Evolutionary conservation across 495 filamentous ascomycete genomes (phyloP), one percentile per base, ranked within the genome.

Genomic region (Cenococcum geophilum): DNA sequence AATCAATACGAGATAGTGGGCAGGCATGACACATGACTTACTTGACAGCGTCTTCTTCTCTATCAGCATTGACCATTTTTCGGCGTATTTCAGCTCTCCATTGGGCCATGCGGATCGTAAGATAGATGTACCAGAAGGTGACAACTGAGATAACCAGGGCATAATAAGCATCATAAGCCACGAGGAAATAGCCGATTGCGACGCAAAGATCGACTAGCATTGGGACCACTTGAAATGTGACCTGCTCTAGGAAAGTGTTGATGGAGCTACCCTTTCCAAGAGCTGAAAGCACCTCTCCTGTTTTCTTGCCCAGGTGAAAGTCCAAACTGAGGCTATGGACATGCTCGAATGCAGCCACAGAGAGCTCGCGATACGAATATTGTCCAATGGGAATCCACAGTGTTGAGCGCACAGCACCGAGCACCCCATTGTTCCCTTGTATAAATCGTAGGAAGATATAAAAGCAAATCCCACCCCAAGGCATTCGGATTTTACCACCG

Each of bases 331-430:
- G 83, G 40, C 86, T 84, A 73, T 97, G 93, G 18, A 98, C 93
- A 70, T 98, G 93, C 72, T 97, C 93, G 68, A 98, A 98, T 5
- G 92, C 88, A 8, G 93, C 91, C 1, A 91, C 92, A 1, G 91
- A 96, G 32, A 98, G 80, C 53, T 93, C 90, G 72, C 89, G 88
- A 72, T 97, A 98, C 8, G 92, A 95, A 73, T 97, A 95, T 71
- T 98, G 93, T 37, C 90, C 85, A 54, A 98, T 89, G 0, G 93
- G 93, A 49, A 98, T 91, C 93, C 93, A 98, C 27, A 98, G 76
- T 18, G 86, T 82, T 20, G 89, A 86, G 54, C 93, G 83, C 8
- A 88, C 58, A 16, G 91, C 92, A 12, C 90, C 89, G 35, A 97
- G 82, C 21, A 96, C 74, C 8, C 93, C 93, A 62, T 90, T 91